A percentile compares a stretch with the other conserved stretches of the same genome.
These are phyloP conservation scores for Didymosphaeria variabile DNA, from an alignment of 2,329 filamentous ascomycete species.

Conservation along the genomic window DNA sequence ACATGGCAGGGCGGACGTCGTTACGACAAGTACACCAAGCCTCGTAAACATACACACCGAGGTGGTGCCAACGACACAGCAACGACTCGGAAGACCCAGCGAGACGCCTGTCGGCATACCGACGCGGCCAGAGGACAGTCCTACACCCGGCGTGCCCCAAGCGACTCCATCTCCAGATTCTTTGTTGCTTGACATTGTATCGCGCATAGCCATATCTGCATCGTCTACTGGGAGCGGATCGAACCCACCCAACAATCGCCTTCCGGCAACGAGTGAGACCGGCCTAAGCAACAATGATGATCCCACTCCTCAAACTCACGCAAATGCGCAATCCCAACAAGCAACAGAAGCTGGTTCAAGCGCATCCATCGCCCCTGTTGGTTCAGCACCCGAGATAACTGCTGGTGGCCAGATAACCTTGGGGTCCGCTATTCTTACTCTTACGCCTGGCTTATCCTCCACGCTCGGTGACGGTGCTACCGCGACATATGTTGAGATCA, in stretches of 20 bases:
- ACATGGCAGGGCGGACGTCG: constrained; percentile 17
- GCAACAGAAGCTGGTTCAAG: neutral
- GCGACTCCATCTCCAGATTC: neutral
- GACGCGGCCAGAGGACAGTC: neutral
- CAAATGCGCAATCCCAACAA: neutral
- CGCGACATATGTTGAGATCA: constrained; percentile 34
- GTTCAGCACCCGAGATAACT: constrained; percentile 14
- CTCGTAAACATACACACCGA: constrained; percentile 29
- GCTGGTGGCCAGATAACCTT: constrained; percentile 26
- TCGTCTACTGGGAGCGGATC: neutral
- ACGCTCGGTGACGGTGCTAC: constrained; percentile 30
- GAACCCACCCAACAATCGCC: neutral
- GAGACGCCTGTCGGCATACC: neutral
- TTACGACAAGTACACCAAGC: constrained; percentile 28
- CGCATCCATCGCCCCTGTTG: neutral
- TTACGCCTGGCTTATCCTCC: constrained; percentile 40
- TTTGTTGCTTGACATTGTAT: constrained; percentile 12
- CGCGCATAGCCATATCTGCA: neutral
- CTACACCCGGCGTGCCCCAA: neutral
- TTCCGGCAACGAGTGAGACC: constrained; percentile 3
- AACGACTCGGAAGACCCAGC: neutral
- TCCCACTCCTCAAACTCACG: neutral
- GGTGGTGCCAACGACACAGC: constrained; percentile 4
- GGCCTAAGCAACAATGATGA: neutral
- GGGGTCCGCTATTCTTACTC: constrained; percentile 29